Base-by-base conservation (phyloP, 768 basidiomycete genomes). In the Termitomyces sp. region DNA sequence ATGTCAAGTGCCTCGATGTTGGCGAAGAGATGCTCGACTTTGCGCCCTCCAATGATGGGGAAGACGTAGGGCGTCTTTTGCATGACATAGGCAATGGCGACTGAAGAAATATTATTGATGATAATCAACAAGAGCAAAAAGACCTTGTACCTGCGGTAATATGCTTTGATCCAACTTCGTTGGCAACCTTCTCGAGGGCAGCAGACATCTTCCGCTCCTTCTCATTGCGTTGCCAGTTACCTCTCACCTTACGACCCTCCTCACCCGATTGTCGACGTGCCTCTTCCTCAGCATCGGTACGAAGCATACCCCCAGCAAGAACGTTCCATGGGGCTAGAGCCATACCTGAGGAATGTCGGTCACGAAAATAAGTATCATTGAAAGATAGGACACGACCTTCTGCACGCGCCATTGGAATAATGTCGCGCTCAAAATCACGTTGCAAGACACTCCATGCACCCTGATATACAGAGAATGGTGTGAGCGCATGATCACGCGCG, bases 71-170 rank as follows among this genome's bases (percentile, higher is more conserved):
- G 75, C 5, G 77, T 71, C 65, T 83, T 85, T 44, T 82, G 78
- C 68, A 84, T 69, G 11, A 84, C 68, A 57, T 82, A 83, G 14
- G 80, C 79, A 58, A 84, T 78, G 8, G 80, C 80, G 3, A 82
- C 79, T 78, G 43, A 2, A 24, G 18, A 43, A 5, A 11, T 22
- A 5, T 22, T 4, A 22, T 11, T 43, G 9, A 5, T 22, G 10
- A 3, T 24, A 5, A 46, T 10, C 28, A 7, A 18, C 20, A 72
- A 33, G 32, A 5, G 13, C n/a, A 26, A 5, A 7, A 35, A 18
- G 13, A 51, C 26, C 18, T 50, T 22, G 16, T 28, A 63, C 67
- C 66, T 43, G 68, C 58, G 35, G 72, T 70, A 60, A 76, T 68
- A 45, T 65, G 65, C 57, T 71, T 63, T 5, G 66, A 65, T 4